A percentile compares a stretch with the other conserved stretches of the same genome.
phyloP scores from a whole-genome alignment of 441 rosid genomes.

The Brassica hybrid region DNA sequence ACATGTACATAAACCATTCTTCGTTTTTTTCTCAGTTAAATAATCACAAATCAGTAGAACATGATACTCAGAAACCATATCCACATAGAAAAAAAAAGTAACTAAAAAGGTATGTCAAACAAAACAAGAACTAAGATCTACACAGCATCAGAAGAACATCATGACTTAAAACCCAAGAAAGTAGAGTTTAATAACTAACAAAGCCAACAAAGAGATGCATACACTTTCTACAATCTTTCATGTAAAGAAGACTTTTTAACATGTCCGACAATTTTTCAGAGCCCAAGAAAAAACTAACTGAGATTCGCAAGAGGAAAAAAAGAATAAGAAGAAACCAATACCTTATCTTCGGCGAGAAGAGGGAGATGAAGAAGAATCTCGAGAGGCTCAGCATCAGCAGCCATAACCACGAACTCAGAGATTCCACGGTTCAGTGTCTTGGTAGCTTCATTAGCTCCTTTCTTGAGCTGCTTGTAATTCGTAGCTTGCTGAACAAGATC shows the following conservation, averaged over 20 bases:
- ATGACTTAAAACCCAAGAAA: neutral
- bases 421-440: neutral
- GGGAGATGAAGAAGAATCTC: conserved; percentile 7
- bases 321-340: neutral
- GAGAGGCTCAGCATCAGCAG: conserved; percentile 6
- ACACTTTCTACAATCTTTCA: neutral
- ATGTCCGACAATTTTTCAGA: neutral
- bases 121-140: neutral
- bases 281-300: neutral
- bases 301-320: neutral
- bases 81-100: no score
- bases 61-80: no score
- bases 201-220: neutral
- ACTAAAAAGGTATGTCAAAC: neutral
- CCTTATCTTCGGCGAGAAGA: conserved; percentile 7
- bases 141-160: neutral
- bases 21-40: no score
- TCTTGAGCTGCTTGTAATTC: no score
- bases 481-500: conserved; percentile 2
- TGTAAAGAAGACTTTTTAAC: neutral
- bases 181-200: neutral
- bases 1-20: neutral
- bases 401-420: conserved; percentile 3
- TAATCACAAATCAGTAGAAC: no score
- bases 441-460: no score